Evolutionary conservation across 2,329 filamentous ascomycete genomes (phyloP).

Genomic region (Cladophialophora carrionii): DNA sequence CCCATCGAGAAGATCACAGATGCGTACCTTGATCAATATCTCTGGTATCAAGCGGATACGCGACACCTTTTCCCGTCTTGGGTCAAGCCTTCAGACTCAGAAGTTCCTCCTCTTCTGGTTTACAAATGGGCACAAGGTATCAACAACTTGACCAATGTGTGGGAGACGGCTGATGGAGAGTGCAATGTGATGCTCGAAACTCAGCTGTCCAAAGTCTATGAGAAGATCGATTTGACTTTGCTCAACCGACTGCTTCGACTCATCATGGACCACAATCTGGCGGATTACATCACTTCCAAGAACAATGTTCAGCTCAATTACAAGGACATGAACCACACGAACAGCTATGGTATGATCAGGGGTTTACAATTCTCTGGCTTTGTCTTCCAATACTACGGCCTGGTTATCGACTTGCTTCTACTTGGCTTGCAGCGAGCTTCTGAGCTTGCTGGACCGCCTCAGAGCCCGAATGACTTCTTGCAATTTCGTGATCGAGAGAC

Average conservation of each 20-base stretch:
- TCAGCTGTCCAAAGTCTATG: constrained; percentile 97
- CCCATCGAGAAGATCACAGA: constrained; percentile 99
- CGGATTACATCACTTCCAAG: constrained; percentile 98
- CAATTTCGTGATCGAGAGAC: constrained; percentile 94
- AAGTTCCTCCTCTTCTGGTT: constrained; percentile 88
- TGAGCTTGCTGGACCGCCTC: constrained; percentile 92
- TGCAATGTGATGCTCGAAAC: constrained; percentile 99
- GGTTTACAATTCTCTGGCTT: constrained; percentile 98
- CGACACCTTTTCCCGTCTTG: constrained; percentile 95
- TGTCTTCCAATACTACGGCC: constrained; percentile 97
- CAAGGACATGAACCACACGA: constrained; percentile 99
- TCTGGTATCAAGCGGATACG: constrained; percentile 99
- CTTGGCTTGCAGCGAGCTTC: constrained; percentile 94
- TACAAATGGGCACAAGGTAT: constrained; percentile 99
- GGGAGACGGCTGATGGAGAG: constrained; percentile 90
- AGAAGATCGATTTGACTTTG: constrained; percentile 96
- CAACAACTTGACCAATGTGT: constrained; percentile 95
- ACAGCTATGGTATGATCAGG: constrained; percentile 97
- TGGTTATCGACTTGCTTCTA: constrained; percentile 89
- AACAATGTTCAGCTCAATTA: constrained; percentile 99
- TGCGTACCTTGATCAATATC: constrained; percentile 95
- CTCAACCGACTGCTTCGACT: constrained; percentile 89
- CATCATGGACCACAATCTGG: constrained; percentile 99
- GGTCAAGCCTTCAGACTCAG: constrained; percentile 99
- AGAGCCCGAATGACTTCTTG: constrained; percentile 94